Percentiles rank a stretch among this genome's conserved stretches.
Conservation (phyloP, 495 filamentous ascomycete species). For the Tuber calosporum region DNA sequence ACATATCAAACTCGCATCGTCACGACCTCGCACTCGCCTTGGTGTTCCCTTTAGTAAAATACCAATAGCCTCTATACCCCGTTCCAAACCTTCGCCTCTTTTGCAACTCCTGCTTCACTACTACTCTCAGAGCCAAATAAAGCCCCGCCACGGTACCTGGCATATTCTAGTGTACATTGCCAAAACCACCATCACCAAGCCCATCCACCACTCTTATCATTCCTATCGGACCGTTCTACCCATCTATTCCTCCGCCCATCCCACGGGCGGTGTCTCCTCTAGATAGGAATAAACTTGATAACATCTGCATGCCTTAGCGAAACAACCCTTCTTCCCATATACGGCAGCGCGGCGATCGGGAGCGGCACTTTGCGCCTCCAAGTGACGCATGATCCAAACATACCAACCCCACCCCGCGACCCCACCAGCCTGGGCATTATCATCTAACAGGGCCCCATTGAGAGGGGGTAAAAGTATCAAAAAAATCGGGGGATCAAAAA, state of each 20-base stretch:
- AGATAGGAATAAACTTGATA: no score
- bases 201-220: neutral
- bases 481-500: no score
- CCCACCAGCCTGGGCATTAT: neutral
- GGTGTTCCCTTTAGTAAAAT: neutral
- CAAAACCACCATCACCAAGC: neutral
- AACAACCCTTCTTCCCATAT: neutral
- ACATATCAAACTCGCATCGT: neutral
- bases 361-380: neutral
- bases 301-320: neutral
- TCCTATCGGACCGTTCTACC: neutral
- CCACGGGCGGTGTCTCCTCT: no score
- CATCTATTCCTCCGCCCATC: neutral
- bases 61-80: neutral
- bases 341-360: no score
- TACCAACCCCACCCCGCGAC: neutral
- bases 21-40: neutral
- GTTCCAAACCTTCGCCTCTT: neutral
- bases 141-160: neutral
- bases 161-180: neutral
- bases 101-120: neutral
- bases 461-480: neutral
- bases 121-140: neutral
- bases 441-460: neutral
- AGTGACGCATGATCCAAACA: neutral